These are phyloP conservation scores for Microdochium nivale DNA, from an alignment of 2,329 filamentous ascomycete genomes.

Conservation along the genomic window DNA sequence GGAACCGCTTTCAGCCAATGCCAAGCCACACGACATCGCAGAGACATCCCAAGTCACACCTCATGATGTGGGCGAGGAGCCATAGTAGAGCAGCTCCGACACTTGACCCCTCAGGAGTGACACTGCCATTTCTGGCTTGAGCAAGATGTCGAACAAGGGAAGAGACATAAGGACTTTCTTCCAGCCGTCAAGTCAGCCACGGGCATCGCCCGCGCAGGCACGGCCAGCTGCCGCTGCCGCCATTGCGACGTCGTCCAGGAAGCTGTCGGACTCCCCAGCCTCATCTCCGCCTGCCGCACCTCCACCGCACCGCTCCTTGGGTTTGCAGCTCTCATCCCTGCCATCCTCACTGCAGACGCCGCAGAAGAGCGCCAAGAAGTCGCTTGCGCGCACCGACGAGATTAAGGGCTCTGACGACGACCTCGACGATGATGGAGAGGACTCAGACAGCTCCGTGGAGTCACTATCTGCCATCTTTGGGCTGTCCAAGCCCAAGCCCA, in stretches of 20 bases:
- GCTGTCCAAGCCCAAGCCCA: slow-evolving; percentile 1
- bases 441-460: slow-evolving; percentile 45
- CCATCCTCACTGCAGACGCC: background rate
- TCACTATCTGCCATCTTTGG: slow-evolving; percentile 43
- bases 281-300: background rate
- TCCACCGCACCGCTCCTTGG: background rate
- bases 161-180: background rate
- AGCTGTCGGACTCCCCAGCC: background rate
- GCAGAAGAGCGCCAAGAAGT: background rate
- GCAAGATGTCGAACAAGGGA: background rate
- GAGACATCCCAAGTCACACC: no score
- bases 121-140: no score
- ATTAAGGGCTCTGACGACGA: slow-evolving; percentile 68
- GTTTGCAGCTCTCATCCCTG: background rate
- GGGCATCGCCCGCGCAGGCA: background rate
- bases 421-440: slow-evolving; percentile 63
- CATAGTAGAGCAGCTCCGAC: no score
- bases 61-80: no score
- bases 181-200: background rate
- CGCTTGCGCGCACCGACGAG: slow-evolving; percentile 38
- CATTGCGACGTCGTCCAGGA: background rate
- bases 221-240: background rate
- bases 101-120: no score
- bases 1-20: no score
- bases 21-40: no score